These are phyloP conservation scores for Blepharisma undulans DNA, from an alignment of 169 alveolate genomes.

Conservation along the genomic window DNA sequence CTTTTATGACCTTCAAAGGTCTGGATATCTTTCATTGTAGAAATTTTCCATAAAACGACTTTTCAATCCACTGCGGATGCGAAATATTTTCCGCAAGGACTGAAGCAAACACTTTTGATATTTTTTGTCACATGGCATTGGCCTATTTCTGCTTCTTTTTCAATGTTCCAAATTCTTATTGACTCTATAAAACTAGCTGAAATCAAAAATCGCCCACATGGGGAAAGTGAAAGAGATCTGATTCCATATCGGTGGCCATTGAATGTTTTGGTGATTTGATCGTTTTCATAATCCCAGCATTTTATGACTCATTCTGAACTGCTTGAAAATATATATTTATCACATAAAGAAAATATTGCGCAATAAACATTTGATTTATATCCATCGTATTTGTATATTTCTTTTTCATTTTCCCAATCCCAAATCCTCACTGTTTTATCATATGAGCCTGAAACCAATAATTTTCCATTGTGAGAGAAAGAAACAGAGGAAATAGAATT, in stretches of 20 bases:
- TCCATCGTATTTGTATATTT: neutral
- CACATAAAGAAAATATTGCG: neutral
- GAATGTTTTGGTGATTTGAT: constrained; percentile 13
- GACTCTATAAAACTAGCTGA: constrained; percentile 20
- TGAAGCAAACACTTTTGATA: neutral
- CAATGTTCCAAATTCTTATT: neutral
- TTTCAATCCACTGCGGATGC: neutral
- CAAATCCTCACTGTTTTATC: neutral
- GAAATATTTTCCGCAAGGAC: neutral
- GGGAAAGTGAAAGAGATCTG: constrained; percentile 65
- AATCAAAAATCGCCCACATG: constrained; percentile 57
- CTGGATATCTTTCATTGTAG: constrained; percentile 17
- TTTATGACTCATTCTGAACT: constrained; percentile 24
- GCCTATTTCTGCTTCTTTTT: neutral
- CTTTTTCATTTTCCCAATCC: neutral
- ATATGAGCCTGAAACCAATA: constrained; percentile 18
- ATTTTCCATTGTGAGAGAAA: neutral
- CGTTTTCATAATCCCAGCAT: neutral
- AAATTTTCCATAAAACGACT: neutral
- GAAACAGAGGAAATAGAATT: neutral
- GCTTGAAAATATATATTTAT: constrained; percentile 46
- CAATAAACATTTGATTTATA: neutral
- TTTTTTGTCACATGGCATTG: neutral
- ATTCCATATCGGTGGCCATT: constrained; percentile 75
- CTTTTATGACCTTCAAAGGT: constrained; percentile 55